Conservation (phyloP, 768 basidiomycete genomes). For the Naganishia randhawae region DNA sequence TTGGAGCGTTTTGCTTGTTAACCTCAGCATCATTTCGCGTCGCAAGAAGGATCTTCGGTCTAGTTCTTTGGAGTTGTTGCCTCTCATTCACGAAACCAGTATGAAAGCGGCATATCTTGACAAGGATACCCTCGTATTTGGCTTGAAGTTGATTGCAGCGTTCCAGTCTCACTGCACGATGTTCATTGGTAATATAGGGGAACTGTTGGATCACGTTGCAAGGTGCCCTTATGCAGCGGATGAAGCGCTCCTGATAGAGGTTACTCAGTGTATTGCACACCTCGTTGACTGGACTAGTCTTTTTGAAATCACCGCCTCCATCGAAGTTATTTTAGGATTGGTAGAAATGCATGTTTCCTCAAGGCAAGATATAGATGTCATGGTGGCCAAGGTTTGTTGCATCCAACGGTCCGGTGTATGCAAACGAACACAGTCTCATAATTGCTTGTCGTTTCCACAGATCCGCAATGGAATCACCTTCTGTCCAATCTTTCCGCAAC, state of each 20-base stretch:
- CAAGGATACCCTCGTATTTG: conserved; percentile 14
- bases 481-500: conserved; percentile 13
- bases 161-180: conserved; percentile 20
- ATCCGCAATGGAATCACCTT: neutral
- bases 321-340: conserved; percentile 2
- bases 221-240: neutral
- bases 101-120: neutral
- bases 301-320: conserved; percentile 13
- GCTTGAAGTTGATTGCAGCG: conserved; percentile 22
- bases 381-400: neutral
- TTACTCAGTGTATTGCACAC: conserved; percentile 9
- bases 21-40: conserved; percentile 24
- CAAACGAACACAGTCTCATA: neutral
- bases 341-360: neutral
- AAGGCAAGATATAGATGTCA: too few species aligned
- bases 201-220: neutral
- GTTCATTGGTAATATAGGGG: conserved; percentile 8
- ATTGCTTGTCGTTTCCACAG: neutral
- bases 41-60: conserved; percentile 14
- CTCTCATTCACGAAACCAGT: neutral
- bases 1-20: conserved; percentile 10
- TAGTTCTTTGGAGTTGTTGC: conserved; percentile 11
- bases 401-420: neutral
- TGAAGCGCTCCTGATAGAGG: neutral
- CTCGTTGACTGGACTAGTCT: conserved; percentile 16